Evolutionary conservation across 106 monocot genomes (phyloP), one percentile per base, ranked within the genome.

Genomic region (Dactylorhiza incarnata): DNA sequence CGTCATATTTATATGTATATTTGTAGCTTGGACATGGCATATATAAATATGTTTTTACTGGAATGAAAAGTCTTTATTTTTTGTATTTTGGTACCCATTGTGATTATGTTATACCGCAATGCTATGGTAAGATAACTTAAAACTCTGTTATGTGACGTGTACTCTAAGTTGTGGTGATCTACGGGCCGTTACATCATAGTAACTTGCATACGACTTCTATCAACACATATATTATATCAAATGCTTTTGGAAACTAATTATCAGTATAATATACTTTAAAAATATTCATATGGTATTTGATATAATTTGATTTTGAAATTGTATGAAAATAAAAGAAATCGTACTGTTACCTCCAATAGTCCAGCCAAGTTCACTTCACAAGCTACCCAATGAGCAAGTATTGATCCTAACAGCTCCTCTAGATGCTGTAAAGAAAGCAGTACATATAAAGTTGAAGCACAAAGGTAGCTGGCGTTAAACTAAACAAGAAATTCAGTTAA

Each of bases 361-460:
- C 89, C 74, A 61, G 75, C 74, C 56, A 96, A 80, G 76, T 83
- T 93, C n/a, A 93, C 82, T 78, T 96, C 90, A 79, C 96, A 93
- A 54, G 73, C 86, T 73, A 91, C 86, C 96, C 96, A 96, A 44
- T 77, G 81, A 75, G 55, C 79, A 77, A 93, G 74, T 70, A 96
- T 85, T 52, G 88, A 74, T 53, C 89, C 93, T 68, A 96, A 81
- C 54, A 96, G 74, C 54, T 84, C 90, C 79, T 91, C 88, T 56
- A 96, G 62, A 79, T 89, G 91, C 96, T 96, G 83, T 13, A 80
- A 72, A 25, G 11, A 72, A 37, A 77, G 24, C 48, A 44, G 53
- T 52, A 50, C 19, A 53, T 54, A 80, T 37, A 72, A 73, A 73
- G 7, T 26, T 48, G 22, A 72, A 72, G 50, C 20, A 20, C 14